Conservation (phyloP, 805 yeast species). For the Aciculoconidium aculeatum region DNA sequence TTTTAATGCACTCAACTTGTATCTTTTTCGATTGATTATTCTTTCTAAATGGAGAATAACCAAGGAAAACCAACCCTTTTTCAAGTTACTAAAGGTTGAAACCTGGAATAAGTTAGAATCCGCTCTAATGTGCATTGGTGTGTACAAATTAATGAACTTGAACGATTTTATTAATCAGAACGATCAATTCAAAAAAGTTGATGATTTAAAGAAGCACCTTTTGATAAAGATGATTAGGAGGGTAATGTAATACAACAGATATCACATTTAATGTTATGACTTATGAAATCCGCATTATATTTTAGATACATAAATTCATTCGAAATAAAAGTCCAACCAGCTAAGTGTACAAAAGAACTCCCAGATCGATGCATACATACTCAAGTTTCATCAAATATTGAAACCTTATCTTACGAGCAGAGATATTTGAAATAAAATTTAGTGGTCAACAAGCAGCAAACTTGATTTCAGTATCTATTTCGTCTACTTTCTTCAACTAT, state of each 20-base stretch:
- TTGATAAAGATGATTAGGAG: conserved; percentile 11
- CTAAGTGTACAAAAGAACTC: too few relatives aligned
- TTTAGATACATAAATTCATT: too few relatives aligned
- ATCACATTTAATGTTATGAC: background rate
- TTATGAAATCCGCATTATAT: too few relatives aligned
- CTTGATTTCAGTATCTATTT: too few relatives aligned
- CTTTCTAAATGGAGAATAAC: conserved; percentile 37
- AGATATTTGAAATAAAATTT: too few relatives aligned
- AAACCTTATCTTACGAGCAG: too few relatives aligned
- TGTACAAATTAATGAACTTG: conserved; percentile 33
- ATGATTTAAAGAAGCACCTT: conserved; percentile 8
- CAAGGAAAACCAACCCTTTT: conserved; percentile 34
- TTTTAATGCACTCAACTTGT: conserved; percentile 25
- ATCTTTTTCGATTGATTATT: conserved; percentile 28
- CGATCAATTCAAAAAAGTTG: conserved; percentile 5
- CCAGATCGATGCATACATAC: too few relatives aligned
- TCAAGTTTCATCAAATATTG: too few relatives aligned
- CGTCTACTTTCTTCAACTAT: too few relatives aligned
- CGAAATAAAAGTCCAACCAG: too few relatives aligned
- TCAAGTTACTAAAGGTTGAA: conserved; percentile 18
- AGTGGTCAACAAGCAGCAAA: too few relatives aligned
- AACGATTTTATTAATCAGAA: conserved; percentile 24
- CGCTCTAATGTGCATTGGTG: conserved; percentile 27
- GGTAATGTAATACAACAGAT: conserved; percentile 6
- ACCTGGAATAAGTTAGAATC: conserved; percentile 31